A percentile compares a stretch with the other conserved stretches of the same genome.
These are phyloP conservation scores for Verbena officinalis DNA, from an alignment of 257 asterid species.

Conservation along the genomic window DNA sequence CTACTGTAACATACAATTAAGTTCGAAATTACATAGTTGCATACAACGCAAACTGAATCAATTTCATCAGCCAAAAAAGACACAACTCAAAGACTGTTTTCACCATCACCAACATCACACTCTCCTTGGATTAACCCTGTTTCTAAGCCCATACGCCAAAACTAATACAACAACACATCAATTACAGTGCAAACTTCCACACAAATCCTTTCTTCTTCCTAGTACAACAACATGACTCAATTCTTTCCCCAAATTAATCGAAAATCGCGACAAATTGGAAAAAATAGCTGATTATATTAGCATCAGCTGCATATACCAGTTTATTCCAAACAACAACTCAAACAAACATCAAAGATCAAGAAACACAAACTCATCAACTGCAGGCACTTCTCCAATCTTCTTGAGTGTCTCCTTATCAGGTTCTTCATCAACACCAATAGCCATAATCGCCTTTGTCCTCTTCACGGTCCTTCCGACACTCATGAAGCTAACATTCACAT, in stretches of 20 bases:
- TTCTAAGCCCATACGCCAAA: background rate
- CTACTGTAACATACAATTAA: background rate
- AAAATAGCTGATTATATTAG: conserved; percentile 5
- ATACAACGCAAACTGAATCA: conserved; percentile 8
- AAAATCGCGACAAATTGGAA: background rate
- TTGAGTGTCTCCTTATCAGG: conserved; percentile 78
- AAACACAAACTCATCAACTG: conserved; percentile 86
- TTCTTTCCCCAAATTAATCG: conserved; percentile 23
- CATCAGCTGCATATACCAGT: background rate
- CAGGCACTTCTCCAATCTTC: conserved; percentile 82
- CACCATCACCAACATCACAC: conserved; percentile 17
- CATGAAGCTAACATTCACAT: conserved; percentile 96
- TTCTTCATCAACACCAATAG: conserved; percentile 94
- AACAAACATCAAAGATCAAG: conserved; percentile 51
- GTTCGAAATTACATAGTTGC: background rate
- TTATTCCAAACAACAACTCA: conserved; percentile 12
- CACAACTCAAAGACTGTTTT: background rate
- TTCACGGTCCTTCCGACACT: conserved; percentile 85
- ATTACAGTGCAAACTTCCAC: conserved; percentile 5
- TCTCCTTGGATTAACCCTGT: conserved; percentile 1
- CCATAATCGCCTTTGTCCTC: conserved; percentile 92
- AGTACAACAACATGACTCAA: conserved; percentile 5
- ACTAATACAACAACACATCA: conserved; percentile 1
- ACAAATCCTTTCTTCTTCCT: conserved; percentile 2
- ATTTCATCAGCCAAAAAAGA: background rate